Evolutionary conservation across 139 green algal species (phyloP).

Genomic region (Chlamydomonas schloesseri): DNA sequence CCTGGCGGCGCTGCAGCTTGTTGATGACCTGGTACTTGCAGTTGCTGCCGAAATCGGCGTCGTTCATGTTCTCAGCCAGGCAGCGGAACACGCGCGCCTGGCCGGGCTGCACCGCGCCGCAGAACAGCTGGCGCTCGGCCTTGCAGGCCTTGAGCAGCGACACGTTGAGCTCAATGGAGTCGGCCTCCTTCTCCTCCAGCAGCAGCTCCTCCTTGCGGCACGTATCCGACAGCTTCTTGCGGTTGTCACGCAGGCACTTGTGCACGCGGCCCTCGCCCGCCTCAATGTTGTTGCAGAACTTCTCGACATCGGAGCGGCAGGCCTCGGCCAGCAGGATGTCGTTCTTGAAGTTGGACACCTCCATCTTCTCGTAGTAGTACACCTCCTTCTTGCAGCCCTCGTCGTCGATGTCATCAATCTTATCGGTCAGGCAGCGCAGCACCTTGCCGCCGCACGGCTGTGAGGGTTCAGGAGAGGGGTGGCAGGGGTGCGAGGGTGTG

Average conservation of each 20-base stretch:
- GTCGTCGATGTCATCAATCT: constrained; percentile 73
- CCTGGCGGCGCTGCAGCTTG: constrained; percentile 73
- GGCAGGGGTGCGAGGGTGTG: too few relatives aligned
- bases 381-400: constrained; percentile 86
- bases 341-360: constrained; percentile 77
- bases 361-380: constrained; percentile 86
- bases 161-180: constrained; percentile 74
- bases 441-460: constrained; percentile 85
- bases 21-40: constrained; percentile 75
- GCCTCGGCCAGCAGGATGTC: constrained; percentile 79
- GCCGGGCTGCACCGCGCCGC: constrained; percentile 68
- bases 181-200: constrained; percentile 67
- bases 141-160: constrained; percentile 64
- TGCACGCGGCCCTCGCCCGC: constrained; percentile 79
- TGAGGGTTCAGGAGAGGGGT: not conserved
- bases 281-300: constrained; percentile 76
- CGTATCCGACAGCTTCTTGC: constrained; percentile 66
- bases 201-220: constrained; percentile 87
- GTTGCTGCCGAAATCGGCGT: constrained; percentile 74
- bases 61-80: constrained; percentile 80
- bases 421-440: constrained; percentile 86
- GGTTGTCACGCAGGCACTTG: constrained; percentile 81
- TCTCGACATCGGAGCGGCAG: constrained; percentile 79
- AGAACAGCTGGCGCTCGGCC: constrained; percentile 78
- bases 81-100: constrained; percentile 77